Base-by-base conservation (phyloP, 805 yeast species). In the Metschnikowia lochheadii region DNA sequence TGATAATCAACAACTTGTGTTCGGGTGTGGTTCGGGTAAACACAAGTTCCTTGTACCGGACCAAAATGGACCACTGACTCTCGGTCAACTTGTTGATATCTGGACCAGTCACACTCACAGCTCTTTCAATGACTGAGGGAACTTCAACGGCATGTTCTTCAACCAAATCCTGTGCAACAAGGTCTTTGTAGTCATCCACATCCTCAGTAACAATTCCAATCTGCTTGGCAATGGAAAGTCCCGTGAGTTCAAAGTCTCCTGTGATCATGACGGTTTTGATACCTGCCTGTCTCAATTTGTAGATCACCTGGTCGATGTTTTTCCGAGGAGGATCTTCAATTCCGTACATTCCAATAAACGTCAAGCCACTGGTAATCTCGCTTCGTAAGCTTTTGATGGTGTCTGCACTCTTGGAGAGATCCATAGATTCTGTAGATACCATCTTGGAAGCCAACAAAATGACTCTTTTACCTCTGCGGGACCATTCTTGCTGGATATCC, bases 201-300 rank as follows among this genome's bases (percentile, higher is more conserved):
- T 50, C 59, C 36, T 62, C 63, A 36, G 63, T 61, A 3, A 71
- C 53, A 29, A 73, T 72, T 14, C 75, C 76, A 60, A 72, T 64
- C 49, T 73, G 72, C 35, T 69, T 68, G 3, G 80, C 81, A 54
- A 79, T 79, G 2, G 80, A 71, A 34, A 74, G 66, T 0, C 79
- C 83, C 29, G 83, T 79, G 13, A 75, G 62, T 56, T 76, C 79
- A 53, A 72, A 78, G 60, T 80, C 84, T 51, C 84, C 83, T n/a
- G 79, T 75, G 20, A 74, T 70, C 78, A 75, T 74, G 6, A 67
- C 66, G 14, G 69, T 61, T 43, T 65, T 72, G 48, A 75, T 67
- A 13, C 78, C 77, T 7, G 79, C 78, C 18, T 51, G 59, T 49
- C 68, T 66, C 34, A 74, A 62, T 6, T 58, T 62, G 6, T 49